Conservation (phyloP, 768 basidiomycete species). For the Hydnomerulius pinastri region DNA sequence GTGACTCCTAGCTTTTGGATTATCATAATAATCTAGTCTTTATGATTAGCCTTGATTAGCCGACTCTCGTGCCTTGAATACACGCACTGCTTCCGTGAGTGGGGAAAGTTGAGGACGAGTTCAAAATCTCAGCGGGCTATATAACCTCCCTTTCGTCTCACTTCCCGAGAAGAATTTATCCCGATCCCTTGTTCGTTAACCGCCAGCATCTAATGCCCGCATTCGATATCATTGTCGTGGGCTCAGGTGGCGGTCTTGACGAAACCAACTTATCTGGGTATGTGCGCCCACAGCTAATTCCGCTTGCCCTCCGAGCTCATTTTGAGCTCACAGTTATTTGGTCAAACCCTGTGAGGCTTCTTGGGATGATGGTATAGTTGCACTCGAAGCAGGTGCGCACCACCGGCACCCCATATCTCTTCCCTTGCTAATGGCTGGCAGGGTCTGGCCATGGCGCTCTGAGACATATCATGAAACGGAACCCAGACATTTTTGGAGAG, state of each 20-base stretch:
- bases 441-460: conserved; percentile 89
- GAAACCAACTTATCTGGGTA: conserved; percentile 90
- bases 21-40: no score
- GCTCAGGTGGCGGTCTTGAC: conserved; percentile 85
- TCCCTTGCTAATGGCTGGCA: neutral
- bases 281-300: conserved; percentile 27
- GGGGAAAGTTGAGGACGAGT: conserved; percentile 3
- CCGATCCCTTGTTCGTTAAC: neutral
- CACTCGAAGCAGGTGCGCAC: conserved; percentile 81
- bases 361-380: conserved; percentile 84
- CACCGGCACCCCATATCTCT: conserved; percentile 1
- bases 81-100: conserved; percentile 7
- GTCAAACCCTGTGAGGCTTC: conserved; percentile 64
- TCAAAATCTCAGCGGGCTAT: conserved; percentile 5
- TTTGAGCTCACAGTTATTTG: conserved; percentile 63
- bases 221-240: conserved; percentile 80
- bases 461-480: conserved; percentile 53
- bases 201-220: conserved; percentile 36
- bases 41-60: conserved; percentile 14
- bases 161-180: neutral
- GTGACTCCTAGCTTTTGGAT: no score
- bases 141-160: conserved; percentile 2
- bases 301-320: conserved; percentile 13
- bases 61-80: conserved; percentile 23
- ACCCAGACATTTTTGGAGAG: conserved; percentile 55